Evolutionary conservation across 257 asterid genomes (phyloP).

Genomic region (Solanum piurae): DNA sequence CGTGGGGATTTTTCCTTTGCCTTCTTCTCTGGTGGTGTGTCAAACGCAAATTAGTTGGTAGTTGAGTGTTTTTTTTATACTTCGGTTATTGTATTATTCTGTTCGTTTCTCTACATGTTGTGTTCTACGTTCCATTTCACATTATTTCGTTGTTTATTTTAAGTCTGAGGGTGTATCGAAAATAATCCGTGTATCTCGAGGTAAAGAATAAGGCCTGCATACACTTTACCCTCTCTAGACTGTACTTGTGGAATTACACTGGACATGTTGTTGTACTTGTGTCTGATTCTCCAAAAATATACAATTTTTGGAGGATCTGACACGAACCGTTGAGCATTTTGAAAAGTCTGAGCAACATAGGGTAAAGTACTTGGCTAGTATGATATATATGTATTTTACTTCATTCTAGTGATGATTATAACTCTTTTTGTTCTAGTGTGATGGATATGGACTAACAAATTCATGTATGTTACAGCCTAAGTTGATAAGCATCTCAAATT

Average conservation of each 20-base stretch:
- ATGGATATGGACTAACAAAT: not conserved
- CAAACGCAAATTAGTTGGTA: constrained; percentile 14
- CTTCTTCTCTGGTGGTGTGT: constrained; percentile 60
- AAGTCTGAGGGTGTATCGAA: too few species aligned
- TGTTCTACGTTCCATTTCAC: not conserved
- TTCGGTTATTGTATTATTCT: too few species aligned
- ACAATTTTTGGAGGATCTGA: not conserved
- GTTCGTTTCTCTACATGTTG: too few species aligned
- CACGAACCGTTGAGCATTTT: not conserved
- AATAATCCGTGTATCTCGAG: too few species aligned
- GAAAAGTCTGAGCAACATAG: not conserved
- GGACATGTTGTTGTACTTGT: too few species aligned
- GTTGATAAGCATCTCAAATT: constrained; percentile 57
- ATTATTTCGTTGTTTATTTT: too few species aligned
- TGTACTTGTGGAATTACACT: too few species aligned
- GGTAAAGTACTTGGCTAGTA: too few species aligned
- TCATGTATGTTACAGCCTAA: constrained; percentile 55
- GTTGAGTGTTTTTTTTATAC: not conserved
- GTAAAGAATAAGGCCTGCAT: too few species aligned
- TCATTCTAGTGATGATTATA: not conserved
- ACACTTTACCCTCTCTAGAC: too few species aligned
- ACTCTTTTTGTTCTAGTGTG: too few species aligned
- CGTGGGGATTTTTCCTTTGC: constrained; percentile 72
- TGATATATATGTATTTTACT: not conserved
- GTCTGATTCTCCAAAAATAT: too few species aligned